phyloP scores from a whole-genome alignment of 345 rosid genomes.

The Acer negundo region DNA sequence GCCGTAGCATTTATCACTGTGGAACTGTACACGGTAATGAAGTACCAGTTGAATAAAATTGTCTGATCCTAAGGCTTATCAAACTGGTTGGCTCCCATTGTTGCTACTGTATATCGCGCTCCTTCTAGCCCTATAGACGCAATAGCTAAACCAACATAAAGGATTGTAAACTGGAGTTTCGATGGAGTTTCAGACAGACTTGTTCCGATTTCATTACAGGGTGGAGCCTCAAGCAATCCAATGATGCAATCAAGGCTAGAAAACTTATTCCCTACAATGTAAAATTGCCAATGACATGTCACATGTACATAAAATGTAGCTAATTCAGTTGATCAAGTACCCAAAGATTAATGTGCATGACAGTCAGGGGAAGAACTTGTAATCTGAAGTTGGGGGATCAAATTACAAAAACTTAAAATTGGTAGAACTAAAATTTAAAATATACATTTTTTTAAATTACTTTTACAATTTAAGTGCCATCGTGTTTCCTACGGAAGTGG shows the following conservation, averaged over 20 bases:
- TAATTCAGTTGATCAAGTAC: too few relatives aligned
- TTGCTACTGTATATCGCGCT: conserved; percentile 16
- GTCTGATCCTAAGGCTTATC: neutral
- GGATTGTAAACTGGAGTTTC: conserved; percentile 15
- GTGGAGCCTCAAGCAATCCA: conserved; percentile 21
- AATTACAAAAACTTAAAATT: too few relatives aligned
- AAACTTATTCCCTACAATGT: conserved; percentile 17
- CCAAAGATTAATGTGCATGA: too few relatives aligned
- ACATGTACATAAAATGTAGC: too few relatives aligned
- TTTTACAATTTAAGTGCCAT: too few relatives aligned
- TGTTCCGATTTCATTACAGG: conserved; percentile 1
- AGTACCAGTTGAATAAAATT: conserved; percentile 33
- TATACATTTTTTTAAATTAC: too few relatives aligned
- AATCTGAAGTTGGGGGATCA: too few relatives aligned
- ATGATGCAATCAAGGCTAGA: conserved; percentile 17
- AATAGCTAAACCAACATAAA: conserved; percentile 23
- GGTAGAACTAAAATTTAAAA: too few relatives aligned
- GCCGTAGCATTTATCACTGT: conserved; percentile 12
- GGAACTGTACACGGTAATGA: conserved; percentile 5
- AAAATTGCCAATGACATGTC: neutral
- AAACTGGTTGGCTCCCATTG: conserved; percentile 30
- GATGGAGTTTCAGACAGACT: conserved; percentile 14
- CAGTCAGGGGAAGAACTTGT: too few relatives aligned
- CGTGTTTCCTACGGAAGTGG: too few relatives aligned
- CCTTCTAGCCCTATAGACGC: conserved; percentile 20